Conservation (phyloP, 495 filamentous ascomycete species). For the Rostrohypoxylon terebratum region DNA sequence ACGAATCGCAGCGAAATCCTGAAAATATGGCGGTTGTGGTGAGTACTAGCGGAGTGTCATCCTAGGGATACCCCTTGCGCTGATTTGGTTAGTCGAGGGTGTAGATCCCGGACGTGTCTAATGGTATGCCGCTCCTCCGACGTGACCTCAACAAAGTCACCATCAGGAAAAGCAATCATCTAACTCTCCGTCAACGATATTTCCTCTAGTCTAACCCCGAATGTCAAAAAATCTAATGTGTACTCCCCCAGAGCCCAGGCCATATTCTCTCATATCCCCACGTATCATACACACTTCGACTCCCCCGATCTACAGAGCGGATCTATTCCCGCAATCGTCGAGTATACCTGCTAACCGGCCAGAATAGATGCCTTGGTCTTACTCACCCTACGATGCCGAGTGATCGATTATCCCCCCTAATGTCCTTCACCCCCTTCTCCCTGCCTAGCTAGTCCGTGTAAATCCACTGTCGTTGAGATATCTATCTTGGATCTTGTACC, state of each 20-base stretch:
- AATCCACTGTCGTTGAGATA: neutral
- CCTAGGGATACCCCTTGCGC: constrained; percentile 40
- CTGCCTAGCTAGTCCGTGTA: neutral
- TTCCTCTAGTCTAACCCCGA: constrained; percentile 10
- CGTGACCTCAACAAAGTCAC: constrained; percentile 46
- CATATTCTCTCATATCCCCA: constrained; percentile 5
- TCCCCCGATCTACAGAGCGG: neutral
- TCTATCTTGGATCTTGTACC: neutral
- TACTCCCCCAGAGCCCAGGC: neutral
- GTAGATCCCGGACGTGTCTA: constrained; percentile 47
- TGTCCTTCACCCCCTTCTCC: neutral
- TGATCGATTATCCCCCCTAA: constrained; percentile 7
- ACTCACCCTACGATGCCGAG: neutral
- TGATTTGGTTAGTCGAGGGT: constrained; percentile 46
- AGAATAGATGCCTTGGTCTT: neutral
- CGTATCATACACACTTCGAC: neutral
- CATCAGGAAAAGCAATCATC: constrained; percentile 23
- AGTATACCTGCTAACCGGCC: constrained; percentile 3
- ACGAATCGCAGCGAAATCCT: constrained; percentile 7
- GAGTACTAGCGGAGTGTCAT: constrained; percentile 44
- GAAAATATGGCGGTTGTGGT: constrained; percentile 20
- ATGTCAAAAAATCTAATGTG: constrained; percentile 4
- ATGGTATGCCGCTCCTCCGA: constrained; percentile 45
- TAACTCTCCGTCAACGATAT: neutral
- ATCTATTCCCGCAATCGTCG: neutral